Evolutionary conservation across 495 filamentous ascomycete species (phyloP), one percentile per base, ranked within the genome.

Genomic region (Talaromyces liani): DNA sequence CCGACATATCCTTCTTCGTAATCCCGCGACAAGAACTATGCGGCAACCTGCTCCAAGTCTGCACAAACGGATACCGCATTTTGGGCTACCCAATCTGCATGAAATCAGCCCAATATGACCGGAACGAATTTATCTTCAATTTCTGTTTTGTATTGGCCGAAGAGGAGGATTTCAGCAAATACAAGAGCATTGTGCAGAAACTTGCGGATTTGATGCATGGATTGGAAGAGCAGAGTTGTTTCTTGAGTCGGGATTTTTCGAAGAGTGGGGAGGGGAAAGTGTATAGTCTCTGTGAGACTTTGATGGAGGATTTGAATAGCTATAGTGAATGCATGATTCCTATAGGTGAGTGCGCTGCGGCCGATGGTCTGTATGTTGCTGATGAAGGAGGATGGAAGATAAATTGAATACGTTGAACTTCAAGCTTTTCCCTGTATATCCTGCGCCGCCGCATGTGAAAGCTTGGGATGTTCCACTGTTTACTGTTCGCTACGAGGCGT

Each of bases 311-410:
- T 68, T 74, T 98, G 61, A 98, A 98, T 71, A 96, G 95, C 70
- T 98, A 98, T 67, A 91, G 88, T 68, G 94, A 98, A 77, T 96
- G 91, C 84, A 93, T 97, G 93, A 94, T 96, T 67, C 91, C 93
- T 2, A 91, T 96, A 68, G 88, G 88, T 91, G 75, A 34, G 81
- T 62, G 60, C 20, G 41, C 63, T 34, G 22, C 57, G 10, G 62
- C 67, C 31, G 72, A 72, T 58, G 69, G 49, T 4, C 18, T 53
- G 22, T 55, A 7, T 65, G 91, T 56, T 27, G 22, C 27, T 56
- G 53, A 56, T 3, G 14, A 14, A 10, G 6, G 22, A 22, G n/a
- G 24, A 22, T 29, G n/a, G 53, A 6, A 56, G 92, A 97, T 73
- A 91, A 95, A 65, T 86, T 90, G 64, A 97, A 96, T 76, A 96